A percentile compares a stretch with the other conserved stretches of the same genome.
phyloP scores from a whole-genome alignment of 2,329 filamentous ascomycete genomes.

The Colletotrichum musicola region DNA sequence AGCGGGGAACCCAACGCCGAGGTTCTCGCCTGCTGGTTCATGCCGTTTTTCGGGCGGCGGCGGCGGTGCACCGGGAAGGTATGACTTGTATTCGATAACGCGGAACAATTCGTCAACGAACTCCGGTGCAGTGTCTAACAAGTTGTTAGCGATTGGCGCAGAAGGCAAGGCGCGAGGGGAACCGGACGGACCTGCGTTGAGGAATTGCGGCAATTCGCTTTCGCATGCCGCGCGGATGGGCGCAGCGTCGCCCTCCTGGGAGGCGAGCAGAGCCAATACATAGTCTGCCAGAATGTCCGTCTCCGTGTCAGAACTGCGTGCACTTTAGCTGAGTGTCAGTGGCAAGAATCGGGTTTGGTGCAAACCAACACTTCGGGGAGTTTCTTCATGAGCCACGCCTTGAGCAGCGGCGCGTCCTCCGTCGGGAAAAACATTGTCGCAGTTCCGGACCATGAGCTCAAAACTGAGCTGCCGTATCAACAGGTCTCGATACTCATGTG shows the following conservation, averaged over 20 bases:
- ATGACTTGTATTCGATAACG: slow-evolving; percentile 72
- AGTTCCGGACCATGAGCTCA: not conserved
- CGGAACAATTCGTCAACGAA: slow-evolving; percentile 75
- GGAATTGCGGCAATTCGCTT: slow-evolving; percentile 80
- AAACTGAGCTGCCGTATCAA: slow-evolving; percentile 20
- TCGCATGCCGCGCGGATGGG: slow-evolving; percentile 77
- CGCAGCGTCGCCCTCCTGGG: slow-evolving; percentile 74
- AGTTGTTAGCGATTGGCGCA: not conserved
- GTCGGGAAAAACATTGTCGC: slow-evolving; percentile 72
- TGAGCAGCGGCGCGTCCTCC: slow-evolving; percentile 73
- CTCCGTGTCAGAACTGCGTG: slow-evolving; percentile 80
- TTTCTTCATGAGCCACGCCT: slow-evolving; percentile 79
- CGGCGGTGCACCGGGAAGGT: slow-evolving; percentile 65
- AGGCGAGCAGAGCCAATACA: slow-evolving; percentile 79
- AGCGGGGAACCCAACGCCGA: slow-evolving; percentile 22
- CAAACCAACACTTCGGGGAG: slow-evolving; percentile 39
- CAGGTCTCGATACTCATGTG: slow-evolving; percentile 32
- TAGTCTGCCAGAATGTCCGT: slow-evolving; percentile 87
- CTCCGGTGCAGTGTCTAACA: slow-evolving; percentile 23
- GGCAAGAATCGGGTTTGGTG: not conserved
- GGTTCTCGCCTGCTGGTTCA: slow-evolving; percentile 32
- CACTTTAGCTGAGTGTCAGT: not conserved
- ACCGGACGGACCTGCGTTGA: slow-evolving; percentile 70
- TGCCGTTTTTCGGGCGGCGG: slow-evolving; percentile 51
- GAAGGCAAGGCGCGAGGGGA: not conserved